phyloP scores from a whole-genome alignment of 176 grass and related monocot genomes.

The Carex cristatella region DNA sequence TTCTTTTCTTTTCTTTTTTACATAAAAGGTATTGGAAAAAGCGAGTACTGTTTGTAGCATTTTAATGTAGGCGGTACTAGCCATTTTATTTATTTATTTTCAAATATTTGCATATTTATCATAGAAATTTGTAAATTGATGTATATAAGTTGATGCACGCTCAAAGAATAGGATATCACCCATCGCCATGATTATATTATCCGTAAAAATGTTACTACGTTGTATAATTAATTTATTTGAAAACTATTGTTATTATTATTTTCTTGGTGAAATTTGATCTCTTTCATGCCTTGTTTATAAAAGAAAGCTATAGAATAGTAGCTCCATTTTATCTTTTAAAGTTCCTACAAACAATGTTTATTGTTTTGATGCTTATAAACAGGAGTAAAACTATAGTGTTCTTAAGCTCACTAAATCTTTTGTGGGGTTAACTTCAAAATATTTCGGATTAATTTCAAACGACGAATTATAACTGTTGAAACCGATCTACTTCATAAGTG shows the following conservation, averaged over 20 bases:
- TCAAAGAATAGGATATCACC: not conserved
- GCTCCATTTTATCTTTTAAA: not conserved
- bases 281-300: not conserved
- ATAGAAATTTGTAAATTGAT: not conserved
- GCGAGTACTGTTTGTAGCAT: not conserved
- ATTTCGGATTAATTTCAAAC: too few relatives aligned
- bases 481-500: too few relatives aligned
- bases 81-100: not conserved
- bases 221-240: not conserved
- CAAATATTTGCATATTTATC: not conserved
- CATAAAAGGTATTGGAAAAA: not conserved
- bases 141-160: slow-evolving; percentile 3
- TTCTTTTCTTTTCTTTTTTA: not conserved
- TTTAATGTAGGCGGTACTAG: not conserved
- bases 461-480: too few relatives aligned
- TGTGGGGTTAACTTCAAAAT: too few relatives aligned
- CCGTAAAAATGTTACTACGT: not conserved
- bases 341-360: not conserved
- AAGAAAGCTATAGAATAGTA: not conserved
- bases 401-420: too few relatives aligned
- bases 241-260: not conserved
- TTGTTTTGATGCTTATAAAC: not conserved
- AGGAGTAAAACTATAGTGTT: too few relatives aligned
- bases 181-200: not conserved
- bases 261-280: not conserved